Evolutionary conservation across 164 flowering plant species (phyloP).

Genomic region (Berberis vulgaris): DNA sequence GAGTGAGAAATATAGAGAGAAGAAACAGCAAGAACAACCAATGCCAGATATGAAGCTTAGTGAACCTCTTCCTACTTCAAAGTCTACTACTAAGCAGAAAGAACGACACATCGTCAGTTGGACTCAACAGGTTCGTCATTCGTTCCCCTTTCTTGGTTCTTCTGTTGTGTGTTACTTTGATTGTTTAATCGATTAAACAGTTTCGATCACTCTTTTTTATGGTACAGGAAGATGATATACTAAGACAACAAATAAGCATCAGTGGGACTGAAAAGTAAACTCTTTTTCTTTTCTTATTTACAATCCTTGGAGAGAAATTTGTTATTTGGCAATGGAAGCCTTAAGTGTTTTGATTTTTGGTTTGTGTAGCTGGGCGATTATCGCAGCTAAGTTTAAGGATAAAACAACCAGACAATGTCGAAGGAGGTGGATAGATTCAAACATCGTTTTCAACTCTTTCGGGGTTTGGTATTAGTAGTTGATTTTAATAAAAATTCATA

Average conservation of each 20-base stretch:
- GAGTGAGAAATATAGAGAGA: neutral
- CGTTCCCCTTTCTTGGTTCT: slow-evolving; percentile 2
- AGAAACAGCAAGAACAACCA: slow-evolving; percentile 1
- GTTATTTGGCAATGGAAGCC: neutral
- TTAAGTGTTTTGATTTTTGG: neutral
- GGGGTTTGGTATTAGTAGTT: slow-evolving; percentile 2
- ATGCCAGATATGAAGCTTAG: slow-evolving; percentile 26
- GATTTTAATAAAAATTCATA: slow-evolving; percentile 5
- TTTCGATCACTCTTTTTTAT: neutral
- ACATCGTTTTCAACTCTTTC: neutral
- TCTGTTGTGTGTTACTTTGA: neutral
- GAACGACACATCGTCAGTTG: slow-evolving; percentile 86
- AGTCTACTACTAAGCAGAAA: slow-evolving; percentile 35
- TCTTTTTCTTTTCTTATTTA: neutral
- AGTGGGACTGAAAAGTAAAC: slow-evolving; percentile 83
- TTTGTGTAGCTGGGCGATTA: slow-evolving; percentile 68
- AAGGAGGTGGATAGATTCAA: slow-evolving; percentile 48
- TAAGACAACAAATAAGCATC: slow-evolving; percentile 60
- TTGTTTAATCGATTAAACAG: neutral
- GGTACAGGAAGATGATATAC: slow-evolving; percentile 83
- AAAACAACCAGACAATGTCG: slow-evolving; percentile 92
- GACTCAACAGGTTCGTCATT: slow-evolving; percentile 59
- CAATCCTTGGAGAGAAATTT: neutral
- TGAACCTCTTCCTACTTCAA: slow-evolving; percentile 7
- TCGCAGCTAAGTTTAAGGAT: slow-evolving; percentile 83